Conservation (phyloP, 1,284 basidiomycete species). For the Ceratobasidium sp. region DNA sequence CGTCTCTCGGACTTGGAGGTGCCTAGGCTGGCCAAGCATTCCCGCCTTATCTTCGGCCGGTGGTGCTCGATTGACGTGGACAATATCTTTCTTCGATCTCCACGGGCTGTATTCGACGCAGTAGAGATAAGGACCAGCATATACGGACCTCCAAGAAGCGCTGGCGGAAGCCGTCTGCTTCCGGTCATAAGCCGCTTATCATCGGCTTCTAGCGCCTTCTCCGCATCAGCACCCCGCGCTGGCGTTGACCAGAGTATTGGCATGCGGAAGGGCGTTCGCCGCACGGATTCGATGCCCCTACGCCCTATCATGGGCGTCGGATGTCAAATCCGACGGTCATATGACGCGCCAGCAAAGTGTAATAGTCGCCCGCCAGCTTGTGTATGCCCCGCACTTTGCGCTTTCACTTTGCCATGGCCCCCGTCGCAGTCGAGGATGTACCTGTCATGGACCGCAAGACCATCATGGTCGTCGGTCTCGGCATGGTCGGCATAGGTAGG, state of each 20-base stretch:
- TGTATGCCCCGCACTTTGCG: not conserved
- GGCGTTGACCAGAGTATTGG: not conserved
- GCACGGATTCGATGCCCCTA: constrained; percentile 7
- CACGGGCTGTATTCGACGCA: not conserved
- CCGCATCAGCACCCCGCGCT: not conserved
- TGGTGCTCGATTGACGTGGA: no score
- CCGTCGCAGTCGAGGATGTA: constrained; percentile 24
- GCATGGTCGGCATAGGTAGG: constrained; percentile 77
- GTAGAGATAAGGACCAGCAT: constrained; percentile 22
- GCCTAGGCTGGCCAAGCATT: not conserved
- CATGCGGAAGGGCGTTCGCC: no score
- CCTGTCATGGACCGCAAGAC: constrained; percentile 41
- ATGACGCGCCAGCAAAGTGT: not conserved
- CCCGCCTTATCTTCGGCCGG: constrained; percentile 30
- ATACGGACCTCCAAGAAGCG: not conserved
- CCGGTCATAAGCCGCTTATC: not conserved
- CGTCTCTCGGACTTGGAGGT: not conserved
- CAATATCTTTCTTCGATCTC: not conserved
- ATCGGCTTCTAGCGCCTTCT: constrained; percentile 1
- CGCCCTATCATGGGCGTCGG: constrained; percentile 31
- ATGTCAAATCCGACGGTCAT: not conserved
- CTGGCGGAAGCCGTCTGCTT: not conserved
- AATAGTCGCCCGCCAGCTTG: not conserved
- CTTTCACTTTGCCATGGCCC: constrained; percentile 23
- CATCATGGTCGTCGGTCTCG: constrained; percentile 71